Percentiles rank a stretch among this genome's conserved stretches.
Conservation (phyloP, 108 stramenopile genomes). For the Craspedostauros australis region DNA sequence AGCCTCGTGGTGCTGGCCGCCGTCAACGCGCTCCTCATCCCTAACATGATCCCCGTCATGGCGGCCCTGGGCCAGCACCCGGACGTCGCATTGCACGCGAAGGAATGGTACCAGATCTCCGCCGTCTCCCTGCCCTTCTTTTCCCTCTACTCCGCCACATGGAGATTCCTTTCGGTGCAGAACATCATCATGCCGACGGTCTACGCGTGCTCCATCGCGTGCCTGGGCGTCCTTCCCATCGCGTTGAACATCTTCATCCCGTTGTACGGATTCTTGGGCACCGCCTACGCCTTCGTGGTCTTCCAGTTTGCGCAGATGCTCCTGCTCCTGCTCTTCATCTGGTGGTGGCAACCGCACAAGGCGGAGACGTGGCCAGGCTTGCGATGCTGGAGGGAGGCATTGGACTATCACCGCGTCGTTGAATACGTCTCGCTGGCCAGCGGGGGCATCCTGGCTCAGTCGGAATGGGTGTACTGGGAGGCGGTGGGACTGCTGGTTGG, state of each 20-base stretch:
- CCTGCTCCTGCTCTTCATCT: conserved; percentile 21
- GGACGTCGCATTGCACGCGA: conserved; percentile 15
- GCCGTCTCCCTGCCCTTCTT: conserved; percentile 28
- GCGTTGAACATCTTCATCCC: conserved; percentile 13
- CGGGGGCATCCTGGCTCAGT: conserved; percentile 36
- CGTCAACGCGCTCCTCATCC: conserved; percentile 15
- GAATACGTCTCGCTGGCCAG: conserved; percentile 12
- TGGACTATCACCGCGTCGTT: conserved; percentile 8
- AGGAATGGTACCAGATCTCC: conserved; percentile 29
- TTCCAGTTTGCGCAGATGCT: conserved; percentile 20
- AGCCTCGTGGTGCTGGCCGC: conserved; percentile 21
- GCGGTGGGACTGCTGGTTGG: conserved; percentile 23
- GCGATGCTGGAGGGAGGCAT: neutral
- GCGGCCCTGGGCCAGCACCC: conserved; percentile 16
- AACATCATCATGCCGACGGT: conserved; percentile 34
- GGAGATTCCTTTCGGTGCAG: conserved; percentile 47
- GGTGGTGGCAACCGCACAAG: conserved; percentile 15
- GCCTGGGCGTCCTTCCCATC: conserved; percentile 22
- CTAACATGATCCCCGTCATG: conserved; percentile 5
- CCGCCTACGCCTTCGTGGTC: conserved; percentile 20
- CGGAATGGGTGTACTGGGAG: conserved; percentile 52
- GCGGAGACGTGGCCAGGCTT: conserved; percentile 38
- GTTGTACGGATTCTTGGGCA: conserved; percentile 26
- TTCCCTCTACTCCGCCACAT: conserved; percentile 22
- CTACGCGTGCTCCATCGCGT: conserved; percentile 4